Evolutionary conservation across 345 rosid species (phyloP).

Genomic region (Draba incana): DNA sequence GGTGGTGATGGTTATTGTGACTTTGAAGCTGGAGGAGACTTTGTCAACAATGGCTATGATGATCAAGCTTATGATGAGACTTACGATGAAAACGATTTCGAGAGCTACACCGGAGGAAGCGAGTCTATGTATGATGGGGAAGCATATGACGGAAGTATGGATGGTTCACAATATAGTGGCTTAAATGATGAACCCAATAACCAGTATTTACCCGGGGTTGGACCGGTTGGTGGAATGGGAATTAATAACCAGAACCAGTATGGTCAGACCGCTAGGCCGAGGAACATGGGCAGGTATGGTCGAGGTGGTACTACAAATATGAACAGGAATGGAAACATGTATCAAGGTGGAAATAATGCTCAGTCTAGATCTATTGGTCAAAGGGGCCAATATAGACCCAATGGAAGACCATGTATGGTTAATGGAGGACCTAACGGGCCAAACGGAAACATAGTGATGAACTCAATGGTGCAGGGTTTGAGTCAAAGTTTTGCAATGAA

Average conservation of each 20-base stretch:
- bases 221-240: constrained; percentile 17
- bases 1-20: constrained; percentile 22
- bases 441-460: constrained; percentile 20
- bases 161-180: constrained; percentile 18
- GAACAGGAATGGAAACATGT: constrained; percentile 28
- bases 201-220: constrained; percentile 22
- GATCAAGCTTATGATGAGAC: constrained; percentile 32
- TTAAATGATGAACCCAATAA: constrained; percentile 9
- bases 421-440: constrained; percentile 12
- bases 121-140: constrained; percentile 35
- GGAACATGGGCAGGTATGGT: constrained; percentile 16
- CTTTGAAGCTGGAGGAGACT: constrained; percentile 18
- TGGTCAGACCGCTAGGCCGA: constrained; percentile 20
- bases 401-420: constrained; percentile 8
- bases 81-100: constrained; percentile 29
- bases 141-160: constrained; percentile 20
- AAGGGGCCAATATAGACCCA: constrained; percentile 14
- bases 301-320: constrained; percentile 30
- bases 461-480: constrained; percentile 36
- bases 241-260: constrained; percentile 23
- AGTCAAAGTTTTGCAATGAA: constrained; percentile 25
- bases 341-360: constrained; percentile 6
- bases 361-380: constrained; percentile 23
- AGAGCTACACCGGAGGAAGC: constrained; percentile 30
- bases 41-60: background rate